A percentile compares a stretch with the other conserved stretches of the same genome.
Evolutionary conservation across 176 grass and related monocot genomes (phyloP).

Genomic region (Musa troglodytarum): DNA sequence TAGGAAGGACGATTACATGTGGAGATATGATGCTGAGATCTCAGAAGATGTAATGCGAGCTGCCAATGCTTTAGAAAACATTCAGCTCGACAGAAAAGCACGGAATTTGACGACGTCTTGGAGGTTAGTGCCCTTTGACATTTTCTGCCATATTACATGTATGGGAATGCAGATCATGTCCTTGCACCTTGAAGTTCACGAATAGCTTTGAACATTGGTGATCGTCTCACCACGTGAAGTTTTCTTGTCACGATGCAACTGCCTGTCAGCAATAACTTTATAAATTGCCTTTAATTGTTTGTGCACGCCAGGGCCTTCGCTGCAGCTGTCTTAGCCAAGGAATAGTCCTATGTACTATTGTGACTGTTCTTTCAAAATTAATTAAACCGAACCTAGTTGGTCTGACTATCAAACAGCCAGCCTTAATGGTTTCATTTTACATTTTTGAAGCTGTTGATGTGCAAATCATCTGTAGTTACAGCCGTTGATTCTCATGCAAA

Average conservation of each 20-base stretch:
- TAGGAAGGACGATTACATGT: constrained; percentile 87
- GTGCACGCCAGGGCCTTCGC: too few relatives aligned
- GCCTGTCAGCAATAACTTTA: too few relatives aligned
- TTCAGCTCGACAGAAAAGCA: constrained; percentile 80
- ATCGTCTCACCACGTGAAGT: too few relatives aligned
- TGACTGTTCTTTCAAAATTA: too few relatives aligned
- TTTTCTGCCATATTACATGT: neutral
- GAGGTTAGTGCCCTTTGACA: constrained; percentile 23
- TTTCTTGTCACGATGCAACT: too few relatives aligned
- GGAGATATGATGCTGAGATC: constrained; percentile 82
- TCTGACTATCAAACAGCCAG: too few relatives aligned
- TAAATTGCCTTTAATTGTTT: too few relatives aligned
- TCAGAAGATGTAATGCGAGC: constrained; percentile 75
- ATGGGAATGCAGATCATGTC: neutral
- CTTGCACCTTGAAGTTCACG: neutral
- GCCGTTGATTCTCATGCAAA: neutral
- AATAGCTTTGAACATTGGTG: neutral
- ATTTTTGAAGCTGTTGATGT: neutral
- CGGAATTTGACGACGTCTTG: constrained; percentile 69
- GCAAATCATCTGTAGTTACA: neutral
- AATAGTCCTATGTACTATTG: too few relatives aligned
- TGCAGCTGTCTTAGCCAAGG: too few relatives aligned
- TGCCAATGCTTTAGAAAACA: constrained; percentile 65
- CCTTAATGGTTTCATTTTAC: neutral
- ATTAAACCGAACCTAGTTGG: too few relatives aligned